Evolutionary conservation across 768 basidiomycete species (phyloP).

Genomic region (Phylloporus sp.): DNA sequence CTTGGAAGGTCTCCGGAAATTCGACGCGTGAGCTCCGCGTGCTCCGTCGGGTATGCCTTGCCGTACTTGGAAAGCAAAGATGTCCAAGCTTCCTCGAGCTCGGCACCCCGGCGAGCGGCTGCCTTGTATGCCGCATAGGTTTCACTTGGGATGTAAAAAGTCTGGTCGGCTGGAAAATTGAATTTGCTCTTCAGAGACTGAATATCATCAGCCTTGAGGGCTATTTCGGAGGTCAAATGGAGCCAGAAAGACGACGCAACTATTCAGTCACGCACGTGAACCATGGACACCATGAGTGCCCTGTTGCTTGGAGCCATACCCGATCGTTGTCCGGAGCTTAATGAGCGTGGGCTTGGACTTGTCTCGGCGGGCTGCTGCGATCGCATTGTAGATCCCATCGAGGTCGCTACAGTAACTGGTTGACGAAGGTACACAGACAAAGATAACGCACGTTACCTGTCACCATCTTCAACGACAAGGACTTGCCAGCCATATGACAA

Average conservation of each 20-base stretch:
- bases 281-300: constrained; percentile 96
- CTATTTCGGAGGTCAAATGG: constrained; percentile 35
- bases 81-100: constrained; percentile 73
- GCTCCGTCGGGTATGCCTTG: constrained; percentile 77
- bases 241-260: background rate
- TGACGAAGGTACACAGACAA: constrained; percentile 1
- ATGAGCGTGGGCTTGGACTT: constrained; percentile 86
- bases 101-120: constrained; percentile 68
- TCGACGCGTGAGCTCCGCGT: constrained; percentile 82
- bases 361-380: constrained; percentile 71
- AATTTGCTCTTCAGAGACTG: constrained; percentile 77
- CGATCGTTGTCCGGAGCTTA: constrained; percentile 84
- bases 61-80: constrained; percentile 62
- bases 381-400: constrained; percentile 70
- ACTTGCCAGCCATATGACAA: constrained; percentile 93
- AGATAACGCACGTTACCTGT: constrained; percentile 45
- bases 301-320: constrained; percentile 88
- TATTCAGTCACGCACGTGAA: constrained; percentile 59
- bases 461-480: constrained; percentile 76
- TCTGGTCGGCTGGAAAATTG: constrained; percentile 72
- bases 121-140: constrained; percentile 66
- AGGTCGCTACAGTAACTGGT: constrained; percentile 57
- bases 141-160: constrained; percentile 74
- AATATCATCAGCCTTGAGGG: constrained; percentile 91
- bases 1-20: constrained; percentile 79